phyloP scores from a whole-genome alignment of 1,139 yeast species.

The Entelexis sorbosivorans region DNA sequence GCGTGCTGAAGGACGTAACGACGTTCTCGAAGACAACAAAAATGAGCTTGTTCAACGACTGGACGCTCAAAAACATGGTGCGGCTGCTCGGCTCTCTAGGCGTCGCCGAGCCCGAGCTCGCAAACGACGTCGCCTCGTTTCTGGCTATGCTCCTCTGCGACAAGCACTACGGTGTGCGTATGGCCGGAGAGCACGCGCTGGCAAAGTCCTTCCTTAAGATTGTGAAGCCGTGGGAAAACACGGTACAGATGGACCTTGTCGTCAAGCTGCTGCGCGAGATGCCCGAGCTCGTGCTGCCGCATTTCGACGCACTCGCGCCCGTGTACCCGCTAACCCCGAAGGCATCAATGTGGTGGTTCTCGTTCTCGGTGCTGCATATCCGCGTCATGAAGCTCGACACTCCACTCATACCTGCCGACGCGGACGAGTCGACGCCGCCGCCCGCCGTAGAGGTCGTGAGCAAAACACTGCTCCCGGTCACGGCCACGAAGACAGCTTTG shows the following conservation, averaged over 20 bases:
- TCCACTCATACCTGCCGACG: conserved; percentile 26
- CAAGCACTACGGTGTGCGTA: conserved; percentile 49
- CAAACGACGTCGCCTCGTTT: conserved; percentile 38
- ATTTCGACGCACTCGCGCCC: conserved; percentile 44
- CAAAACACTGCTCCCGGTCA: conserved; percentile 45
- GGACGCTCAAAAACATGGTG: conserved; percentile 51
- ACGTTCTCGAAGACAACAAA: conserved; percentile 56
- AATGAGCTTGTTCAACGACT: conserved; percentile 67
- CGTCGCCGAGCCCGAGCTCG: conserved; percentile 25
- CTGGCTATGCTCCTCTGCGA: conserved; percentile 44
- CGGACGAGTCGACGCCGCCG: conserved; percentile 32
- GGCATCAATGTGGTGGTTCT: conserved; percentile 70
- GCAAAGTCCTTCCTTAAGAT: conserved; percentile 51
- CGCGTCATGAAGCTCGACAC: conserved; percentile 45
- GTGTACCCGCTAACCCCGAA: conserved; percentile 51
- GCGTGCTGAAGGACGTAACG: conserved; percentile 47
- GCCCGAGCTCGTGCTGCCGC: conserved; percentile 69
- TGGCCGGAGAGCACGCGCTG: conserved; percentile 51
- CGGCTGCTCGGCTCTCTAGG: conserved; percentile 38
- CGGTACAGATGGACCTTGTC: conserved; percentile 47
- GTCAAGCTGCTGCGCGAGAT: conserved; percentile 42
- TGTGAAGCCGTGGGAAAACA: conserved; percentile 75
- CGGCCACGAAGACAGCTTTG: conserved; percentile 50
- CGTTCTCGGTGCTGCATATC: conserved; percentile 53
- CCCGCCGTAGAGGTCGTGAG: neutral